These are phyloP conservation scores for Saccharomycopsis crataegensis DNA, from an alignment of 1,139 yeast species.

Conservation along the genomic window DNA sequence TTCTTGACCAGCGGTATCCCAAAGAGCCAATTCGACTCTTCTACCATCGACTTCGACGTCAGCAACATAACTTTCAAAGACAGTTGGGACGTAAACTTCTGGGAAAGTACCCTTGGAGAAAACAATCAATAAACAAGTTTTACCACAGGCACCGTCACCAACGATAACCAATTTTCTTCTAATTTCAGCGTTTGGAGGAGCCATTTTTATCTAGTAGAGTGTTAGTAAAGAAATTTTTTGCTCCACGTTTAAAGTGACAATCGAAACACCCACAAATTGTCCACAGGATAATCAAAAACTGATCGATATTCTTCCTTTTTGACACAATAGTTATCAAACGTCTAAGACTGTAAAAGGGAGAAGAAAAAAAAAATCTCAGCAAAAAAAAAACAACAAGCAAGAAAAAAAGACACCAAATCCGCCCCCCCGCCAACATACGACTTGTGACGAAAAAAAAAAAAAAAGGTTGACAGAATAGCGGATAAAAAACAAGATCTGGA, in stretches of 20 bases:
- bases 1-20: slow-evolving; percentile 99
- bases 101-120: slow-evolving; percentile 97
- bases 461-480: too few species aligned
- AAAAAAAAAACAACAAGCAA: background rate
- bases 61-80: slow-evolving; percentile 91
- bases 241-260: background rate
- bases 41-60: slow-evolving; percentile 95
- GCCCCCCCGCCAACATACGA: too few species aligned
- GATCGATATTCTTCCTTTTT: too few species aligned
- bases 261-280: background rate
- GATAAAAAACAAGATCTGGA: too few species aligned
- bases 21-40: slow-evolving; percentile 88
- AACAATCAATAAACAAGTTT: slow-evolving; percentile 76
- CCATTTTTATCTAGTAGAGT: slow-evolving; percentile 8
- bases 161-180: slow-evolving; percentile 63
- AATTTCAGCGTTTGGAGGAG: slow-evolving; percentile 18
- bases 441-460: too few species aligned
- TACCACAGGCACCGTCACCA: slow-evolving; percentile 89
- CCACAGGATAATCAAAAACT: too few species aligned
- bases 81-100: slow-evolving; percentile 93
- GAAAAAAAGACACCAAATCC: too few species aligned
- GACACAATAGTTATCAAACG: too few species aligned
- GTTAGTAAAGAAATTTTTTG: background rate
- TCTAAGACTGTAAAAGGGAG: too few species aligned
- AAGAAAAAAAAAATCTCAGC: background rate